Percentiles rank a stretch among this genome's conserved stretches.
phyloP scores from a whole-genome alignment of 2,329 filamentous ascomycete species.

The Xylaria sp. region DNA sequence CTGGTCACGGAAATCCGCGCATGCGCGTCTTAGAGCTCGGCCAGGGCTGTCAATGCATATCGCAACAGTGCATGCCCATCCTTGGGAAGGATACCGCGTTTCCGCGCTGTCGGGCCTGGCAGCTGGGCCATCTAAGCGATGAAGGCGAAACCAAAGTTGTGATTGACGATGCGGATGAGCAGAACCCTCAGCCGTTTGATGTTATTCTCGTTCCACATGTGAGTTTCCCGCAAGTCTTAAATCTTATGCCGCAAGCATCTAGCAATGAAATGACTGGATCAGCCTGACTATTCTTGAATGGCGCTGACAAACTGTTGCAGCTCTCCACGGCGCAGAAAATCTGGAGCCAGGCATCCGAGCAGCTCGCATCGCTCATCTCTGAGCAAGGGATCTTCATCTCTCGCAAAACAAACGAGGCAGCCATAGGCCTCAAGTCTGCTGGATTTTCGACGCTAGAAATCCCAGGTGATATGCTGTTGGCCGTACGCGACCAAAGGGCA shows the following conservation, averaged over 20 bases:
- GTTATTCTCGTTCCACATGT: constrained; percentile 9
- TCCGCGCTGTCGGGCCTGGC: constrained; percentile 6
- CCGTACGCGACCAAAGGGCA: not conserved
- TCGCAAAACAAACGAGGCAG: constrained; percentile 5
- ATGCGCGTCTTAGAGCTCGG: constrained; percentile 22
- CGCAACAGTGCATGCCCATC: not conserved
- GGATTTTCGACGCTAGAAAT: constrained; percentile 3
- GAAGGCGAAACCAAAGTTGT: not conserved
- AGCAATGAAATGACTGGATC: no score
- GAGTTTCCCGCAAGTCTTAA: not conserved
- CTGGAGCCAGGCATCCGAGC: constrained; percentile 6
- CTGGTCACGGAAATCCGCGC: constrained; percentile 12
- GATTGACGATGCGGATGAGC: constrained; percentile 2
- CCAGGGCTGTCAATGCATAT: constrained; percentile 4
- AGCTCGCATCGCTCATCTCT: constrained; percentile 5
- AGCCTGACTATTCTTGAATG: not conserved
- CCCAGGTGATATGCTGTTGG: constrained; percentile 3
- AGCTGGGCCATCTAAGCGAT: not conserved
- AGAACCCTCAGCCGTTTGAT: constrained; percentile 7
- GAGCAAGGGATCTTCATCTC: constrained; percentile 11
- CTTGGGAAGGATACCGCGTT: constrained; percentile 18
- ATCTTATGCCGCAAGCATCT: no score
- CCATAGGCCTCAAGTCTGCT: not conserved
- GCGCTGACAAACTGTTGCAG: not conserved
- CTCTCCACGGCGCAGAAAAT: constrained; percentile 7